phyloP scores from a whole-genome alignment of 257 asterid genomes.

The Solanum medicagineum region DNA sequence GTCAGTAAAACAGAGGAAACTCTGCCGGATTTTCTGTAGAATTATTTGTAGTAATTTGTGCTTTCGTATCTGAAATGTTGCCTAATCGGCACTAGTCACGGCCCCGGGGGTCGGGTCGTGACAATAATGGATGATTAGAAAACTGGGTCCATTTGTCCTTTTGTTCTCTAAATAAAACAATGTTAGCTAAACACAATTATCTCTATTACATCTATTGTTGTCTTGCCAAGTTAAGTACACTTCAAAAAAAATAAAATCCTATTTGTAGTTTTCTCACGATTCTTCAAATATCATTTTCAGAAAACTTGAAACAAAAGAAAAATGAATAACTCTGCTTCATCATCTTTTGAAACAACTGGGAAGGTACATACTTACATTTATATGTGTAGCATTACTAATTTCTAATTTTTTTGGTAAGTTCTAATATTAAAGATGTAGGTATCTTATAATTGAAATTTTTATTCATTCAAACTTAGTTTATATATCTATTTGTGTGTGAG shows the following conservation, averaged over 20 bases:
- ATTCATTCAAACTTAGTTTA: not conserved
- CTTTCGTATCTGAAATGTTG: too few relatives aligned
- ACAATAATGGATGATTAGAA: too few relatives aligned
- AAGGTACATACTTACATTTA: not conserved
- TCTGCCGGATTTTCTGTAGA: too few relatives aligned
- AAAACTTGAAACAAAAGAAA: not conserved
- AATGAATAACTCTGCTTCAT: not conserved
- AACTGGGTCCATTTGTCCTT: not conserved
- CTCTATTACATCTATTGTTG: not conserved
- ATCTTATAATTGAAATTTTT: not conserved
- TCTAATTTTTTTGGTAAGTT: not conserved
- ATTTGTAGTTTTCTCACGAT: not conserved
- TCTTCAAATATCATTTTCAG: not conserved
- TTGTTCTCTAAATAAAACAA: not conserved
- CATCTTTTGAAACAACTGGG: not conserved
- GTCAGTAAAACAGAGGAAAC: too few relatives aligned
- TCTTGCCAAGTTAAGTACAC: not conserved
- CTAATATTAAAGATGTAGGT: too few relatives aligned
- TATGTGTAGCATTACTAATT: not conserved
- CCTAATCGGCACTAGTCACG: too few relatives aligned
- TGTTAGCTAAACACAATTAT: not conserved
- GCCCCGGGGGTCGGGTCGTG: too few relatives aligned
- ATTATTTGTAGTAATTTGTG: too few relatives aligned
- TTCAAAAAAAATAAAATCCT: not conserved
- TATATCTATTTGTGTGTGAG: not conserved